Percentiles rank a stretch among this genome's conserved stretches.
phyloP scores from a whole-genome alignment of 2,329 filamentous ascomycete species.

The Akanthomyces dipterigenus region DNA sequence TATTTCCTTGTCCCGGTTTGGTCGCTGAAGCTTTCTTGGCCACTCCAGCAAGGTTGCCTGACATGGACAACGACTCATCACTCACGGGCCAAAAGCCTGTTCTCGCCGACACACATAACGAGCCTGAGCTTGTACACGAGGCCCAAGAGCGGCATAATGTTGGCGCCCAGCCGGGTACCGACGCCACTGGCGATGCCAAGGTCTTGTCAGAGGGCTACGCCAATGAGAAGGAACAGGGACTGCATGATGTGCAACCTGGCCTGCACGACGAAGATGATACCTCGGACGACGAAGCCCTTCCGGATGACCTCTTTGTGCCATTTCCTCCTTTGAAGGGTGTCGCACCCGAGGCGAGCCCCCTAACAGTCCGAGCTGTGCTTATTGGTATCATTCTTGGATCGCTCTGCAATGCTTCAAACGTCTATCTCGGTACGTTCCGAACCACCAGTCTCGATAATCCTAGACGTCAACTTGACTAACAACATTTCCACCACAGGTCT shows the following conservation, averaged over 20 bases:
- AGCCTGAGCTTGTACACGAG: not conserved
- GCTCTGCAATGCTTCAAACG: slow-evolving; percentile 55
- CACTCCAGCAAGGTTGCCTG: not conserved
- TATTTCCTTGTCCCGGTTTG: not conserved
- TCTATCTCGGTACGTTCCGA: slow-evolving; percentile 45
- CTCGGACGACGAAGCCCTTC: slow-evolving; percentile 19
- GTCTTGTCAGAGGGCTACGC: not conserved
- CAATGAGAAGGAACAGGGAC: not conserved
- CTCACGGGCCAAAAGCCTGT: slow-evolving; percentile 5
- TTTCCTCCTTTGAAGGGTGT: slow-evolving; percentile 35
- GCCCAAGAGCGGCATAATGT: not conserved
- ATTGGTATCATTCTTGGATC: slow-evolving; percentile 50
- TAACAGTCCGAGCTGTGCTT: slow-evolving; percentile 50
- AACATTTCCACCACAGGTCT: slow-evolving; percentile 28
- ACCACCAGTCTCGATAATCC: not conserved
- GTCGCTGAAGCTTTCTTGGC: not conserved
- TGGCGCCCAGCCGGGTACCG: slow-evolving; percentile 14
- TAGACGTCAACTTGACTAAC: not conserved
- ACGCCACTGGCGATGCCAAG: slow-evolving; percentile 8
- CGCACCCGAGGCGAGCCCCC: slow-evolving; percentile 38
- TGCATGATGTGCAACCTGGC: not conserved
- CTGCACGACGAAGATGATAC: slow-evolving; percentile 22
- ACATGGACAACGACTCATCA: slow-evolving; percentile 4
- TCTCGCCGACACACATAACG: not conserved
- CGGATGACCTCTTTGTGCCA: slow-evolving; percentile 27